Percentiles rank a stretch among this genome's conserved stretches.
Evolutionary conservation across 768 basidiomycete genomes (phyloP).

Genomic region (Candolleomyces aberdarensis): DNA sequence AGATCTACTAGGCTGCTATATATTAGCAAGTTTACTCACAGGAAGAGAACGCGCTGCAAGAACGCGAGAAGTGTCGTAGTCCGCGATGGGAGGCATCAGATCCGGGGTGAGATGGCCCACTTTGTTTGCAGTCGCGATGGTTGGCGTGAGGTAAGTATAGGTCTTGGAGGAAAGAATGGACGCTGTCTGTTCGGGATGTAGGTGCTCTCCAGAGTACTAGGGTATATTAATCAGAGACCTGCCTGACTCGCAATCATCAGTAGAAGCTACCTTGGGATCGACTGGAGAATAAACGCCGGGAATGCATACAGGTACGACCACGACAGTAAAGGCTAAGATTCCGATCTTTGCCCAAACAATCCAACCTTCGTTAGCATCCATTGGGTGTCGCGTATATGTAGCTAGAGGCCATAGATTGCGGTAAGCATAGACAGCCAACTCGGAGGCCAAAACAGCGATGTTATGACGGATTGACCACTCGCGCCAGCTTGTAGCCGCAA

Average conservation of each 20-base stretch:
- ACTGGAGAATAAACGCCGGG: slow-evolving; percentile 53
- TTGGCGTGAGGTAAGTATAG: slow-evolving; percentile 55
- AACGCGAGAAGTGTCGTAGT: slow-evolving; percentile 45
- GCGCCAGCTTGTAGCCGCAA: not conserved
- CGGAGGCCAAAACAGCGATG: slow-evolving; percentile 28
- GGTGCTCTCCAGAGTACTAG: slow-evolving; percentile 30
- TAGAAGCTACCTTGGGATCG: slow-evolving; percentile 36
- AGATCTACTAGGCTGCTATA: not conserved
- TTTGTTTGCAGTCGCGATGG: slow-evolving; percentile 44
- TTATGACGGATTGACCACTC: slow-evolving; percentile 3
- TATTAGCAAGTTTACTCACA: slow-evolving; percentile 12
- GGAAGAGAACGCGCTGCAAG: slow-evolving; percentile 24
- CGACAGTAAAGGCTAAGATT: slow-evolving; percentile 35
- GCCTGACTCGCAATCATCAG: not conserved
- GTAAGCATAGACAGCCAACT: slow-evolving; percentile 45
- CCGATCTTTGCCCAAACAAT: slow-evolving; percentile 24
- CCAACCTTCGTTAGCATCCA: slow-evolving; percentile 37
- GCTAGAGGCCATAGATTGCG: slow-evolving; percentile 55
- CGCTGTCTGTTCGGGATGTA: slow-evolving; percentile 52
- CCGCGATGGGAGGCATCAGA: slow-evolving; percentile 59
- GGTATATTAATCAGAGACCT: not conserved
- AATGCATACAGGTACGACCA: slow-evolving; percentile 47
- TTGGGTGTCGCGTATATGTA: slow-evolving; percentile 37
- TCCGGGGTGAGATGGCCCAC: slow-evolving; percentile 49
- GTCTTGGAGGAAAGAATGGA: slow-evolving; percentile 39